These are phyloP conservation scores for Friedmanniomyces simplex DNA, from an alignment of 495 filamentous ascomycete genomes.

Conservation along the genomic window DNA sequence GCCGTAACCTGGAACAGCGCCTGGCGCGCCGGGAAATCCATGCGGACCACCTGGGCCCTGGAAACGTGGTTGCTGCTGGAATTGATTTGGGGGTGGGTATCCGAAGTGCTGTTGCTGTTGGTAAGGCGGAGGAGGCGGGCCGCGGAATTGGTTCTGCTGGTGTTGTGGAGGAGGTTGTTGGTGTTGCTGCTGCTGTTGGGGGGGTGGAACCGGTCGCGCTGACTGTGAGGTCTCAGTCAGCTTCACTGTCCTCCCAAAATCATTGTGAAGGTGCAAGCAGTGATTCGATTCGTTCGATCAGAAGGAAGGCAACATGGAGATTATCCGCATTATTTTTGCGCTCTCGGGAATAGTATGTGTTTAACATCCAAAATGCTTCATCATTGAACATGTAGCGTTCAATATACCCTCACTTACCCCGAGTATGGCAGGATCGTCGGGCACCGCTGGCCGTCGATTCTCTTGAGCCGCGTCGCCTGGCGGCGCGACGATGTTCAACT, in stretches of 20 bases:
- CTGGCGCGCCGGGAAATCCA: conserved; percentile 52
- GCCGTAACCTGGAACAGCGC: conserved; percentile 36
- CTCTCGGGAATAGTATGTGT: conserved; percentile 60
- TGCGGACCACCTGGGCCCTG: conserved; percentile 41
- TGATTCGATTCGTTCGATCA: conserved; percentile 42
- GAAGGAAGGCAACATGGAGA: conserved; percentile 99
- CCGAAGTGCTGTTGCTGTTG: conserved; percentile 28
- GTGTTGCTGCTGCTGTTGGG: conserved; percentile 33
- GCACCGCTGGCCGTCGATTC: conserved; percentile 58
- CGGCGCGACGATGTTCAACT: conserved; percentile 79
- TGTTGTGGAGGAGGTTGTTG: conserved; percentile 33
- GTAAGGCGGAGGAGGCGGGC: conserved; percentile 18
- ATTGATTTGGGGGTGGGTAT: conserved; percentile 22
- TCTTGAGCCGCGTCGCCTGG: conserved; percentile 50
- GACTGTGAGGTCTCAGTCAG: conserved; percentile 17
- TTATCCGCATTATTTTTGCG: conserved; percentile 86
- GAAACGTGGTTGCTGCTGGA: conserved; percentile 28
- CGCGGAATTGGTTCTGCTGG: conserved; percentile 13
- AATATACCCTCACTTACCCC: conserved; percentile 61
- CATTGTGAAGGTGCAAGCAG: background rate
- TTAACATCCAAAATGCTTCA: conserved; percentile 84
- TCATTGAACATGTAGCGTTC: conserved; percentile 42
- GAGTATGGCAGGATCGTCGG: conserved; percentile 93
- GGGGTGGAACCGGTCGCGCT: conserved; percentile 25
- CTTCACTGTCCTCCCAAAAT: background rate